These are phyloP conservation scores for Ganoderma meredithae DNA, from an alignment of 1,284 basidiomycete genomes.

Conservation along the genomic window DNA sequence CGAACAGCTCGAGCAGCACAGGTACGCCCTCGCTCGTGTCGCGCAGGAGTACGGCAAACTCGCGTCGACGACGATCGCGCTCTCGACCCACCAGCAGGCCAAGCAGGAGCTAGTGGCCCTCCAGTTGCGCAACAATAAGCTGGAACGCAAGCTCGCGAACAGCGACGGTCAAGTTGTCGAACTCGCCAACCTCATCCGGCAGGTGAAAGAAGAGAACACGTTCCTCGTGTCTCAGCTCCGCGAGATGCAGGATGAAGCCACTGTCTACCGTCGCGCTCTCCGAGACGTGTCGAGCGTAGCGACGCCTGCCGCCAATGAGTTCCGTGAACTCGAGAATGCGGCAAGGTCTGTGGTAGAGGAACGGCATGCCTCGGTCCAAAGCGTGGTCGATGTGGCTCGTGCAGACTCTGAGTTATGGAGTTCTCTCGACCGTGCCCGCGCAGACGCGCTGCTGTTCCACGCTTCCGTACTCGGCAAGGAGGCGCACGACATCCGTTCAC, in stretches of 20 bases:
- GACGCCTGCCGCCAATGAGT: background rate
- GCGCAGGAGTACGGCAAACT: slow-evolving; percentile 68
- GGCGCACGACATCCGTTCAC: slow-evolving; percentile 23
- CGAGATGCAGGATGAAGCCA: slow-evolving; percentile 51
- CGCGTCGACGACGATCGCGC: slow-evolving; percentile 56
- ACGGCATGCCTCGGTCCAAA: slow-evolving; percentile 1
- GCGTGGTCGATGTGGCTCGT: slow-evolving; percentile 11
- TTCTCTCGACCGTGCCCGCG: slow-evolving; percentile 21
- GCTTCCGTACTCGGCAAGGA: slow-evolving; percentile 31
- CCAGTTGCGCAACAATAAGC: slow-evolving; percentile 54
- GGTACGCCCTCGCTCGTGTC: slow-evolving; percentile 51
- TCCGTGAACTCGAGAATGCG: slow-evolving; percentile 16
- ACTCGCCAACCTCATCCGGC: slow-evolving; percentile 66
- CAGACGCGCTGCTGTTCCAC: slow-evolving; percentile 33
- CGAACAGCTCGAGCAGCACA: slow-evolving; percentile 57
- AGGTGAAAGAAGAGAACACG: slow-evolving; percentile 58
- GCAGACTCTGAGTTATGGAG: slow-evolving; percentile 27
- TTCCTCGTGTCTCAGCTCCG: slow-evolving; percentile 52
- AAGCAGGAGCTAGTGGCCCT: slow-evolving; percentile 51
- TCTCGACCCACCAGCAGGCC: slow-evolving; percentile 48
- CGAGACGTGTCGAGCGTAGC: slow-evolving; percentile 22
- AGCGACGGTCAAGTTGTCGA: slow-evolving; percentile 72
- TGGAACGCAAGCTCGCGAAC: slow-evolving; percentile 73
- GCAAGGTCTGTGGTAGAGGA: slow-evolving; percentile 9
- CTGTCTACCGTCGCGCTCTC: slow-evolving; percentile 42